Conservation (phyloP, 345 rosid genomes). For the Ailanthus altissimus region DNA sequence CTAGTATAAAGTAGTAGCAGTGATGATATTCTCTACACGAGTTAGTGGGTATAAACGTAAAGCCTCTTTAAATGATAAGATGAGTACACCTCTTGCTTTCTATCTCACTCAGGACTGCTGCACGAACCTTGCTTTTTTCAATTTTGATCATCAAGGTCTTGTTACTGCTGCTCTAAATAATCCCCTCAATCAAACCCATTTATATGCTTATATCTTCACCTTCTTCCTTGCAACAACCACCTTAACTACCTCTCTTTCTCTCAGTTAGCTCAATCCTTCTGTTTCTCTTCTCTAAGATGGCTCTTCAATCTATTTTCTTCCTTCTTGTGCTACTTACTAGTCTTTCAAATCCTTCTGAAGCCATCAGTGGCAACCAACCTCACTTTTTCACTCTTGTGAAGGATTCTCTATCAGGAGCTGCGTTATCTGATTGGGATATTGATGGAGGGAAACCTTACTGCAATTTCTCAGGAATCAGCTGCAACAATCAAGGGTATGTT, state of each 20-base stretch:
- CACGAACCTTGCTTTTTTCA: conserved; percentile 34
- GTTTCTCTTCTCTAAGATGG: conserved; percentile 35
- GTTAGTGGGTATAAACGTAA: conserved; percentile 59
- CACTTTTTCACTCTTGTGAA: conserved; percentile 69
- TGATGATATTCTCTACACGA: conserved; percentile 41
- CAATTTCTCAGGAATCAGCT: conserved; percentile 66
- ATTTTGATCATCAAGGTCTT: conserved; percentile 31
- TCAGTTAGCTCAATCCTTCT: not conserved
- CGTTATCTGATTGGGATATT: conserved; percentile 60
- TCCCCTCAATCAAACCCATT: conserved; percentile 38
- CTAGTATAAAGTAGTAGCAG: conserved; percentile 25
- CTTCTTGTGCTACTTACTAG: conserved; percentile 33
- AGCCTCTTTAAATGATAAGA: conserved; percentile 72
- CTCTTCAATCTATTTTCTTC: conserved; percentile 30
- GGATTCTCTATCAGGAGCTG: conserved; percentile 50
- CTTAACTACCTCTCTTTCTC: conserved; percentile 26
- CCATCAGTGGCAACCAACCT: conserved; percentile 39
- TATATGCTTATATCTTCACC: conserved; percentile 44
- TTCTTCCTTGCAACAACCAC: conserved; percentile 41
- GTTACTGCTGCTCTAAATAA: conserved; percentile 35
- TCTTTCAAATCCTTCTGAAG: conserved; percentile 32
- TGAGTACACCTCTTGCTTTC: conserved; percentile 39
- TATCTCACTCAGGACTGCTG: conserved; percentile 22
- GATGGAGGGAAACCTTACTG: conserved; percentile 47
- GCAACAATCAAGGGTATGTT: conserved; percentile 60